Evolutionary conservation across 768 basidiomycete species (phyloP), one percentile per base, ranked within the genome.

Genomic region (Serendipita sp.): DNA sequence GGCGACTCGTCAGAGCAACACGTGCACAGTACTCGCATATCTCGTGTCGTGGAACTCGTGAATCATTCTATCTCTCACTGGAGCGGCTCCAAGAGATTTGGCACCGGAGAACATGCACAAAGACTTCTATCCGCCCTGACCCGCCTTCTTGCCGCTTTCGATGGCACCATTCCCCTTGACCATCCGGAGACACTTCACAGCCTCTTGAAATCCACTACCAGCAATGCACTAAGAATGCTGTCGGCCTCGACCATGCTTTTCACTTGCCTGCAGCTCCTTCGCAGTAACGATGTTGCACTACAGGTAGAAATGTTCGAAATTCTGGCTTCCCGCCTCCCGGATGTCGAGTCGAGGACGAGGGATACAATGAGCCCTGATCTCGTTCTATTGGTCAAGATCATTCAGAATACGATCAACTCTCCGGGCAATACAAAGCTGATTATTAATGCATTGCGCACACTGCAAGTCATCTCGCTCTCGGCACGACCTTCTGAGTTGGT

Each of bases 401-500:
- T 86, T 56, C 72, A 73, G 2, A 71, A 72, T 22, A 78, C 83
- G n/a, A 66, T 88, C 16, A 67, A 78, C 16, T 67, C 69, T 4
- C 73, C 76, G 33, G 71, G 74, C 38, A 76, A 79, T 3, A 75
- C 72, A 2, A 51, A 70, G 2, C 70, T 82, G n/a, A 69, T 73
- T 3, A 63, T 69, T 2, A 73, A 81, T 53, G 80, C 83, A n/a
- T 76, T 88, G 62, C 71, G 72, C 14, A 84, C 88, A 2, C 69
- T 95, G 60, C 75, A 76, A 28, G 75, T 79, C 0, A 75, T 95
- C 60, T 81, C 79, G 20, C 68, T 73, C 0, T 84, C 88, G 0
- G 74, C 83, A 45, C 74, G 77, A 48, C 62, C 79, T 0, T 82
- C 82, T 34, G 93, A 97, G 72, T 88, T 92, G 66, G 69, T 76